phyloP scores from a whole-genome alignment of 2,329 filamentous ascomycete genomes.

The Xylariaceae sp. region DNA sequence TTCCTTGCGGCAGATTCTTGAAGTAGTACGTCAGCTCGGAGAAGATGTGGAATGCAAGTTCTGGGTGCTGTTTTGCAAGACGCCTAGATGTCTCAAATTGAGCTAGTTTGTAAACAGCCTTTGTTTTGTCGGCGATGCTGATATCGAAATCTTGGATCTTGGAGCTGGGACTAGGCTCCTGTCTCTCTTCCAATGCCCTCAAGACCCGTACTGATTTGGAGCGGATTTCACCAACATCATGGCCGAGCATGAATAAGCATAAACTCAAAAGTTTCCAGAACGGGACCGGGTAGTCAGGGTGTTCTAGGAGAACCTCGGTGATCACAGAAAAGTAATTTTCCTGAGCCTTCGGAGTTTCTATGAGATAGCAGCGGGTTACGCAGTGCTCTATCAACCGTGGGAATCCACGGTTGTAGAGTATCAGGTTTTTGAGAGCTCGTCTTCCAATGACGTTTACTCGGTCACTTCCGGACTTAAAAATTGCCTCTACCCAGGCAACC shows the following conservation, averaged over 20 bases:
- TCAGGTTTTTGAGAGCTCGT: constrained; percentile 80
- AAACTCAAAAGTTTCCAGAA: constrained; percentile 90
- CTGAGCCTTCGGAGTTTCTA: constrained; percentile 73
- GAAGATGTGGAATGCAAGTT: constrained; percentile 88
- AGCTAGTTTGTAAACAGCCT: constrained; percentile 93
- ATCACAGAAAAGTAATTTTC: constrained; percentile 96
- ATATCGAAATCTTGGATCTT: constrained; percentile 97
- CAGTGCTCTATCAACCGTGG: constrained; percentile 82
- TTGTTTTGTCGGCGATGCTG: constrained; percentile 96
- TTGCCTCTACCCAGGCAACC: constrained; percentile 91
- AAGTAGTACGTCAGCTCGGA: constrained; percentile 95
- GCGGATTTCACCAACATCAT: constrained; percentile 81
- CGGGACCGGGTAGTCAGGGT: constrained; percentile 73
- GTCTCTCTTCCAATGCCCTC: constrained; percentile 73
- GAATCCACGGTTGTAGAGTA: constrained; percentile 84
- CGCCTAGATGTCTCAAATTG: constrained; percentile 95
- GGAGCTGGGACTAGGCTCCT: constrained; percentile 66
- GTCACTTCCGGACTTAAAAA: constrained; percentile 88
- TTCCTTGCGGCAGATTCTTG: constrained; percentile 73
- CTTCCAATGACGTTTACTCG: constrained; percentile 86
- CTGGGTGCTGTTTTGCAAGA: constrained; percentile 79
- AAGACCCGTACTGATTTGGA: constrained; percentile 82
- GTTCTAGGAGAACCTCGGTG: constrained; percentile 76
- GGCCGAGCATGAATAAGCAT: constrained; percentile 86
- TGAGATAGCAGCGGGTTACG: constrained; percentile 83